Percentiles rank a stretch among this genome's conserved stretches.
Evolutionary conservation across 371 early-diverging fungal species (phyloP).

Genomic region (Fennellomyces sp.): DNA sequence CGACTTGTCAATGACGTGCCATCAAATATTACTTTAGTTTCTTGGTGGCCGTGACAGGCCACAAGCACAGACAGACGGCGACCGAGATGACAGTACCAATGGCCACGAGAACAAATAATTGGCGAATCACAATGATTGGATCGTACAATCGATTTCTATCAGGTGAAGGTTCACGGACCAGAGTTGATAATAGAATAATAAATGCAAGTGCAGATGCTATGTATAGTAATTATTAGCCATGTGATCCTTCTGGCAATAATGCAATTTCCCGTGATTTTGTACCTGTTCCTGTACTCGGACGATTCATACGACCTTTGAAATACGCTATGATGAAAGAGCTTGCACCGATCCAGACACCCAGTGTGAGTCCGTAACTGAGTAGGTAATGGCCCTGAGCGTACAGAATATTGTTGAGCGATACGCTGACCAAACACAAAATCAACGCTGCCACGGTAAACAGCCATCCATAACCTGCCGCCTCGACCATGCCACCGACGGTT

Average conservation of each 20-base stretch:
- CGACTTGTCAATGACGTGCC: background rate
- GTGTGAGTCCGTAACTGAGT: conserved; percentile 49
- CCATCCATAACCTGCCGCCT: conserved; percentile 59
- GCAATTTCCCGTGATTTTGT: too few relatives aligned
- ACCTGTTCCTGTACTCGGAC: conserved; percentile 56
- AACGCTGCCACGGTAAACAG: conserved; percentile 52
- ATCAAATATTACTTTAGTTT: conserved; percentile 59
- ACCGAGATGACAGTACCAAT: conserved; percentile 57
- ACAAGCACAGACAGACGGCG: conserved; percentile 52
- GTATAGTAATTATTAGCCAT: background rate
- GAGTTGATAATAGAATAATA: conserved; percentile 56
- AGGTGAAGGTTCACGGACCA: conserved; percentile 49
- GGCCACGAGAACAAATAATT: conserved; percentile 43
- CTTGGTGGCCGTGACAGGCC: conserved; percentile 64
- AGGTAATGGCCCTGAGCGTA: conserved; percentile 42
- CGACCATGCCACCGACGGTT: conserved; percentile 64
- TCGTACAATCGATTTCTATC: conserved; percentile 33
- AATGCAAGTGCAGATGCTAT: conserved; percentile 59
- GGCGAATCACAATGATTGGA: conserved; percentile 45
- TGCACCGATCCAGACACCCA: conserved; percentile 60
- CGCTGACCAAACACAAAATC: conserved; percentile 45
- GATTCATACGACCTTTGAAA: conserved; percentile 56
- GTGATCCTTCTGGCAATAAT: too few relatives aligned
- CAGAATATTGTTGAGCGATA: conserved; percentile 53
- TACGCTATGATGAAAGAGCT: conserved; percentile 63